Base-by-base conservation (phyloP, 257 asterid species). In the Fraxinus cuspidata region DNA sequence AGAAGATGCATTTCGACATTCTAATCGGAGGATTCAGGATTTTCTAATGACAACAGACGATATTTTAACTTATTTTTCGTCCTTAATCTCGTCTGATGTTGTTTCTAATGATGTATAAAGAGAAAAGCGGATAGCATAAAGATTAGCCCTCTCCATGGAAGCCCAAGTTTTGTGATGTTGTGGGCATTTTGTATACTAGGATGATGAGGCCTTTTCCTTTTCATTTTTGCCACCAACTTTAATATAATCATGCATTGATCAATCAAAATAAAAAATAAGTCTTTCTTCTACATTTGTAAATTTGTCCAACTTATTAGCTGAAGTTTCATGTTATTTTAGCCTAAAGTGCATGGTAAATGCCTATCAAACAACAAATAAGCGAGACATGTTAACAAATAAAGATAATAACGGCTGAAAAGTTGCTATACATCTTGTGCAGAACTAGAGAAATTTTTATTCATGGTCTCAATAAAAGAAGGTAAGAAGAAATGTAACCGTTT, bases 1-100 rank as follows among this genome's bases (percentile, higher is more conserved):
- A 83, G 98, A 79, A 76, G 97, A 74, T 90, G 97, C 88, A 90
- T 92, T 83, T 94, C 96, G 0, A 84, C 89, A 8, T 94, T 94
- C 75, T 94, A 76, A 87, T 70, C 34, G 18, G n/a, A 58, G 58
- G 35, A 32, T 74, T 5, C 38, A 31, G 9, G 25, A 29, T 32
- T 34, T 19, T 47, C 53, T 16, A 25, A 29, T 29, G 12, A 25
- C 23, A 25, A 21, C 1, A 11, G n/a, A 12, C 0, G 8, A 27
- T 2, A 63, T 27, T 11, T 63, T 12, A 5, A 63, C 8, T 63
- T 63, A 25, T 25, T 63, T 63, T 23, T 12, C 8, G 19, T 27
- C 69, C 28, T 56, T 56, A 5, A 25, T 63, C 18, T 25, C 27
- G 69, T 25, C 2, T 3, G 63, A 3, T 16, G 63, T 4, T 16